phyloP scores from a whole-genome alignment of 345 rosid species.

The Microcos paniculata region DNA sequence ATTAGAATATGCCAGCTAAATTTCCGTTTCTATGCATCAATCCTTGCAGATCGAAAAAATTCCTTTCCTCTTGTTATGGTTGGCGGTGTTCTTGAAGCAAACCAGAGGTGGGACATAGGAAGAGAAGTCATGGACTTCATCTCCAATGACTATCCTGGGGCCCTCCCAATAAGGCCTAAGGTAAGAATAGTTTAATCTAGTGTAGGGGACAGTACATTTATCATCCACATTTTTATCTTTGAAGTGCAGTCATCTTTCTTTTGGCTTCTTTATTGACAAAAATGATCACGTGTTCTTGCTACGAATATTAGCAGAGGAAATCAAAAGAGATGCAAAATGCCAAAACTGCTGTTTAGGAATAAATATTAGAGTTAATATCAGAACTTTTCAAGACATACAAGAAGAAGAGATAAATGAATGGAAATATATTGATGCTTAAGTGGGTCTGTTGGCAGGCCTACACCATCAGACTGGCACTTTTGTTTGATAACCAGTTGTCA shows the following conservation, averaged over 20 bases:
- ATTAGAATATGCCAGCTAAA: constrained; percentile 6
- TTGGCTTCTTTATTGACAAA: neutral
- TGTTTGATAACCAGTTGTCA: constrained; percentile 4
- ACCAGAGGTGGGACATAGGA: constrained; percentile 69
- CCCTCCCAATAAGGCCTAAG: constrained; percentile 58
- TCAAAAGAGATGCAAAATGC: constrained; percentile 2
- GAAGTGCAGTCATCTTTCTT: neutral
- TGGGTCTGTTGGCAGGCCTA: neutral
- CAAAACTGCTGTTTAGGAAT: neutral
- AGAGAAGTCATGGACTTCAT: constrained; percentile 59
- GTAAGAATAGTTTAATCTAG: constrained; percentile 27
- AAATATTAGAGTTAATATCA: neutral
- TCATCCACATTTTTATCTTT: neutral
- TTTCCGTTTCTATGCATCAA: constrained; percentile 10
- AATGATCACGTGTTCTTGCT: constrained; percentile 1
- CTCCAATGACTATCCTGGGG: constrained; percentile 49
- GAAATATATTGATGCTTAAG: neutral
- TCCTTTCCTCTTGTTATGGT: constrained; percentile 76
- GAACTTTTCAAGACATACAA: neutral
- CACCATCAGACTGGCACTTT: neutral
- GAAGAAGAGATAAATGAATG: neutral
- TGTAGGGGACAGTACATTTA: neutral
- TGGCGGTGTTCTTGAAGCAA: constrained; percentile 76
- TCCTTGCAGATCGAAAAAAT: constrained; percentile 53
- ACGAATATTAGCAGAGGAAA: neutral